Evolutionary conservation across 768 basidiomycete genomes (phyloP).

Genomic region (Leccinum incarnatum): DNA sequence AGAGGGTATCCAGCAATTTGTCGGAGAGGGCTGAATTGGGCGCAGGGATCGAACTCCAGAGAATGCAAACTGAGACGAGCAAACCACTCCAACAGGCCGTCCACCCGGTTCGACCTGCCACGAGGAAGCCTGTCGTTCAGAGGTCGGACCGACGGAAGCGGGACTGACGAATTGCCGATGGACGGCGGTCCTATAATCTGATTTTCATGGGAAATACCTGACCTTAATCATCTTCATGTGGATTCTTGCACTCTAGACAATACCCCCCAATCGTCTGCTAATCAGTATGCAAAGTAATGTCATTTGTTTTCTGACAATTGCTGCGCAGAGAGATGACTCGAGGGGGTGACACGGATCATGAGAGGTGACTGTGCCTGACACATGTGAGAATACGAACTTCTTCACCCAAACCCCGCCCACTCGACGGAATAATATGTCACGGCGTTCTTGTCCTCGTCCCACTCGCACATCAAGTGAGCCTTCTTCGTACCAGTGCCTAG

Average conservation of each 20-base stretch:
- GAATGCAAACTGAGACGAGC: conserved; percentile 8
- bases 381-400: background rate
- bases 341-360: background rate
- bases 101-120: conserved; percentile 8
- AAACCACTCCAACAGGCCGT: conserved; percentile 10
- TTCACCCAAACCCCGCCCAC: conserved; percentile 85
- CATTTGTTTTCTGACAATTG: background rate
- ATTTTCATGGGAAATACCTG: background rate
- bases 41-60: conserved; percentile 32
- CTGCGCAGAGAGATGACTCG: background rate
- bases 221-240: conserved; percentile 14
- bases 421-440: conserved; percentile 80
- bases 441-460: conserved; percentile 67
- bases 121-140: conserved; percentile 18
- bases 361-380: background rate
- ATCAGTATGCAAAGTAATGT: conserved; percentile 7
- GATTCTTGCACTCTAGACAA: conserved; percentile 3
- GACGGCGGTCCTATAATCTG: conserved; percentile 10
- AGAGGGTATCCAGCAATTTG: conserved; percentile 43
- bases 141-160: conserved; percentile 44
- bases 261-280: conserved; percentile 17
- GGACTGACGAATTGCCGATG: conserved; percentile 34
- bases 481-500: conserved; percentile 98
- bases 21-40: conserved; percentile 66
- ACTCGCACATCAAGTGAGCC: conserved; percentile 86